Conservation (phyloP, 2,329 filamentous ascomycete genomes). For the Neophaeococcomyces aloes region DNA sequence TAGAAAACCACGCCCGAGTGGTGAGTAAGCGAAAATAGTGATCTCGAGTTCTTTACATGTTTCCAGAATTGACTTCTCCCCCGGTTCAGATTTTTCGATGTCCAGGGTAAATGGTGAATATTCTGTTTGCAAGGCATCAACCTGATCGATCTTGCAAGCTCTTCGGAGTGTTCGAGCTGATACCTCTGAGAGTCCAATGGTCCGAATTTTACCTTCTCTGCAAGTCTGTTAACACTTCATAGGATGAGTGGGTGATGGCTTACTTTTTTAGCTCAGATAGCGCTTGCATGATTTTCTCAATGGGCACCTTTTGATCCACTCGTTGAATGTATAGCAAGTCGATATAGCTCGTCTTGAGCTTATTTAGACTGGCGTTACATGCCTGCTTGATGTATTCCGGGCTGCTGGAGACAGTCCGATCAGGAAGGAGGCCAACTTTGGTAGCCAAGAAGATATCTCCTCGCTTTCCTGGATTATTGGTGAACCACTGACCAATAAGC, state of each 20-base stretch:
- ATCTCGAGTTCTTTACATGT: constrained; percentile 50
- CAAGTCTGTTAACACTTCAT: neutral
- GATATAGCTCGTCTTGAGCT: constrained; percentile 30
- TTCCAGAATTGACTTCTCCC: constrained; percentile 29
- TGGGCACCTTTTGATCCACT: constrained; percentile 33
- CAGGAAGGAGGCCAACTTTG: constrained; percentile 17
- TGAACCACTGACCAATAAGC: constrained; percentile 22
- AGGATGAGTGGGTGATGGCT: constrained; percentile 18
- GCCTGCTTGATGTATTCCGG: constrained; percentile 29
- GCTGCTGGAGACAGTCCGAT: constrained; percentile 22
- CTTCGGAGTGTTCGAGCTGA: constrained; percentile 38
- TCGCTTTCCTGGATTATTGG: constrained; percentile 12
- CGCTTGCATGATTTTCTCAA: constrained; percentile 35
- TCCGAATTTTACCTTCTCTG: constrained; percentile 38
- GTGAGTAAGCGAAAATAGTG: constrained; percentile 62
- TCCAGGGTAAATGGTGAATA: constrained; percentile 38
- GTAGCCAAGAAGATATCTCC: constrained; percentile 16
- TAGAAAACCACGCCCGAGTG: constrained; percentile 53
- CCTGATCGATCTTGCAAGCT: constrained; percentile 36
- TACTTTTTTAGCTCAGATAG: constrained; percentile 38
- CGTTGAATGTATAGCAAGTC: constrained; percentile 38
- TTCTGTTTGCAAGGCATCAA: constrained; percentile 42
- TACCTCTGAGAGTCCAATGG: constrained; percentile 40
- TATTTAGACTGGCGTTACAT: constrained; percentile 28
- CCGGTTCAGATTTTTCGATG: constrained; percentile 30